Percentiles rank a stretch among this genome's conserved stretches.
Conservation (phyloP, 2,329 filamentous ascomycete species). For the Stagonosporopsis tanaceti region DNA sequence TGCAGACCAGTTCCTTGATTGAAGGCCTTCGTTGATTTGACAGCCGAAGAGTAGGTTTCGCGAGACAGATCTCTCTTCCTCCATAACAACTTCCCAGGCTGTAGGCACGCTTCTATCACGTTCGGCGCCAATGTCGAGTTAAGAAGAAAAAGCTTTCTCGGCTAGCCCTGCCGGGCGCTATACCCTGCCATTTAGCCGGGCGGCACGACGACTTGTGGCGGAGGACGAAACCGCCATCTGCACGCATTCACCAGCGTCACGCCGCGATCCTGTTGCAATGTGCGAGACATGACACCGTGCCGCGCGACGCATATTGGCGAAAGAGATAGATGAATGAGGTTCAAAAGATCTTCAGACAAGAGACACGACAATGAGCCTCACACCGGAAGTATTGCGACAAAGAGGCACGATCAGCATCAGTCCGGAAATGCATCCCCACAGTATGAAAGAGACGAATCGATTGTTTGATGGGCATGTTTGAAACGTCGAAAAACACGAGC, state of each 20-base stretch:
- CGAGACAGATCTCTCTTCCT: too few relatives aligned
- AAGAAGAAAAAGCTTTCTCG: not conserved
- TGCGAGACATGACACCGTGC: constrained; percentile 1
- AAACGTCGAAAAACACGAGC: constrained; percentile 15
- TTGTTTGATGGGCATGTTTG: constrained; percentile 19
- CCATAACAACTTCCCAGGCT: not conserved
- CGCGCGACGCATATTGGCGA: not conserved
- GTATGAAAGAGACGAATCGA: constrained; percentile 14
- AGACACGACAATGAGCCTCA: not conserved
- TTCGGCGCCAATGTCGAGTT: not conserved
- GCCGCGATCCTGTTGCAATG: constrained; percentile 4
- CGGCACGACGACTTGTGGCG: not conserved
- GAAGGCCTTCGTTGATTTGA: not conserved
- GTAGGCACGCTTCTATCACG: not conserved
- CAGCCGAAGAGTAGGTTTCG: too few relatives aligned
- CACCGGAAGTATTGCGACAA: constrained; percentile 8
- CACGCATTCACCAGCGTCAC: constrained; percentile 13
- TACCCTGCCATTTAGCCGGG: constrained; percentile 9
- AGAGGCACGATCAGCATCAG: constrained; percentile 7
- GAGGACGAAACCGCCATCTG: constrained; percentile 4
- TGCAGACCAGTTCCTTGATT: too few relatives aligned
- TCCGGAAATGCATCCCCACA: not conserved
- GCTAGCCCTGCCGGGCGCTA: not conserved
- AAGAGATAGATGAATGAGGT: not conserved
- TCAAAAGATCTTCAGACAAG: not conserved